A percentile compares a stretch with the other conserved stretches of the same genome.
phyloP scores from a whole-genome alignment of 129 eudicot genomes.

The Deinandra increscens region DNA sequence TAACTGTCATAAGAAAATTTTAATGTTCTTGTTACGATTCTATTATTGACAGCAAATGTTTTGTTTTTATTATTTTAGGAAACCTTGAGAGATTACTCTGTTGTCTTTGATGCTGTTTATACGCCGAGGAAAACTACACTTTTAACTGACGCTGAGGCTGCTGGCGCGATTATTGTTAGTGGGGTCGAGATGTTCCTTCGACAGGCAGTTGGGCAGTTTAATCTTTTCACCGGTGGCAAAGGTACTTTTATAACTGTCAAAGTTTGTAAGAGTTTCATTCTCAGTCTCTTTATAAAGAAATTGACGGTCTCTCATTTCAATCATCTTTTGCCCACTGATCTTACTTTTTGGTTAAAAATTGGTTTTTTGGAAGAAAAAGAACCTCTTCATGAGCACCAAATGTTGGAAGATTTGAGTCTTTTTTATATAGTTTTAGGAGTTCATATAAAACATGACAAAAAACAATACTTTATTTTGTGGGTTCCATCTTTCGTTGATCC shows the following conservation, averaged over 20 bases:
- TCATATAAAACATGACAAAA: background rate
- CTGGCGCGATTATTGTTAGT: constrained; percentile 68
- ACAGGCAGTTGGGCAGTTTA: constrained; percentile 72
- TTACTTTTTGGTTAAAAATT: background rate
- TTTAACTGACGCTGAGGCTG: constrained; percentile 57
- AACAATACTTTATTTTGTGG: background rate
- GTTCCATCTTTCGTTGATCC: no score
- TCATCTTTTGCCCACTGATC: background rate
- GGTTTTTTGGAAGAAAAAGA: background rate
- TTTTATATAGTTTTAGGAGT: background rate
- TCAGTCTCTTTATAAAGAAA: background rate
- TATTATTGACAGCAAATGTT: constrained; percentile 10
- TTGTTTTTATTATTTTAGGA: constrained; percentile 29
- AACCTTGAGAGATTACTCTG: constrained; percentile 55
- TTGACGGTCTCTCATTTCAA: background rate
- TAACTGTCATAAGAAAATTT: background rate
- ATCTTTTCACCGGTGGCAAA: constrained; percentile 67
- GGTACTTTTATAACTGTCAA: constrained; percentile 38
- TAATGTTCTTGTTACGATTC: background rate
- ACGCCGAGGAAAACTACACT: constrained; percentile 75
- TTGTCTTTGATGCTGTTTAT: constrained; percentile 81
- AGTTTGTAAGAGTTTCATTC: background rate
- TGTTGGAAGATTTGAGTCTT: background rate
- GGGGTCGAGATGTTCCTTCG: constrained; percentile 91
- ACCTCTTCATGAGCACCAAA: background rate